Evolutionary conservation across 176 grass and related monocot genomes (phyloP).

Genomic region (Ananas comosus): DNA sequence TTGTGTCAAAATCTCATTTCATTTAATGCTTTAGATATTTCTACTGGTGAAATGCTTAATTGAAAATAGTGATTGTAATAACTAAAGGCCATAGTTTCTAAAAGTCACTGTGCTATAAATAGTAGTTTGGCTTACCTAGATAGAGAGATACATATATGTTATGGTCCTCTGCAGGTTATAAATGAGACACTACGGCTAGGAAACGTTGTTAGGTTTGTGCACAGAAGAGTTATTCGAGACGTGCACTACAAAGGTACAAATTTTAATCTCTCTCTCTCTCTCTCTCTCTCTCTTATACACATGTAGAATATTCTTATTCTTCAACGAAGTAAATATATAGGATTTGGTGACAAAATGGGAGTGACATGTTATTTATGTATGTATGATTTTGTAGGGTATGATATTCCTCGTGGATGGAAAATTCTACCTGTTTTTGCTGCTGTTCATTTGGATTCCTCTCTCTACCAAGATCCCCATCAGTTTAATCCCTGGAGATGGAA

Average conservation of each 20-base stretch:
- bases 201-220: constrained; percentile 88
- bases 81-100: too few relatives aligned
- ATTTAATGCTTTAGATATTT: too few relatives aligned
- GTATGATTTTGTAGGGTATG: neutral
- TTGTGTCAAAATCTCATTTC: too few relatives aligned
- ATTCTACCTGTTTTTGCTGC: neutral
- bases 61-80: too few relatives aligned
- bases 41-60: too few relatives aligned
- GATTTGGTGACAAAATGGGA: neutral
- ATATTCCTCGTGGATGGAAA: neutral
- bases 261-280: neutral
- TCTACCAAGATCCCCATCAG: neutral
- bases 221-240: constrained; percentile 74
- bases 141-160: neutral
- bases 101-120: too few relatives aligned
- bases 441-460: neutral
- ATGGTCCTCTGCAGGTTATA: constrained; percentile 46
- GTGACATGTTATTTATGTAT: neutral
- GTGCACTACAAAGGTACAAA: constrained; percentile 81
- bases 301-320: too few relatives aligned
- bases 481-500: constrained; percentile 7
- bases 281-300: too few relatives aligned
- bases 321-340: too few relatives aligned
- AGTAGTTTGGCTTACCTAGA: too few relatives aligned
- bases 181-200: constrained; percentile 90